Evolutionary conservation across 2,329 filamentous ascomycete genomes (phyloP), one percentile per base, ranked within the genome.

Genomic region (Chrysoporthe deuterocubensis): DNA sequence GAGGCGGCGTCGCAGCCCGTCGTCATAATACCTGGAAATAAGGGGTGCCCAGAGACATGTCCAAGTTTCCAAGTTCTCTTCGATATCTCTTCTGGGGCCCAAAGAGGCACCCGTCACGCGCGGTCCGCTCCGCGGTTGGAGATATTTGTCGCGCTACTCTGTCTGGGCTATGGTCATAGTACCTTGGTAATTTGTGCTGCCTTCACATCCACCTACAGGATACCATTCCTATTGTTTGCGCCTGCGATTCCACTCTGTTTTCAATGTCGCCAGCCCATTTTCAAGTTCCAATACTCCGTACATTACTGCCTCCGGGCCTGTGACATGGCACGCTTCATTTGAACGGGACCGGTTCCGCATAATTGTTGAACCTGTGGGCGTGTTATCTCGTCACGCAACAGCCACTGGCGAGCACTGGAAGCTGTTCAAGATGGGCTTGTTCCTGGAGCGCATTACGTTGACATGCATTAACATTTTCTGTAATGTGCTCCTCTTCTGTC

Each of bases 401-500:
- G 11, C 4, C 11, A 13, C 32, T 14, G 13, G n/a, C 21, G 32
- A 26, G 7, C 1, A 21, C n/a, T 9, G 13, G 18, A 18, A 2
- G 13, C 21, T 9, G 14, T 14, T 32, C 37, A 61, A 57, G 16
- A 69, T 69, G 67, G 52, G 64, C 14, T 64, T 69, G 6, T 69
- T 69, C 26, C 42, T 64, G 2, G 67, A 69, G 42, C 57, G 67
- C 26, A 8, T 62, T 46, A 63, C 42, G 21, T 32, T 69, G 14
- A 64, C 67, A n/a, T 32, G 57, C 26, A 50, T 69, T n/a, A 69
- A 69, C 16, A 46, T 63, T 16, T 67, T 69, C 46, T 40, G 67
- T 69, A 66, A 32, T 11, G 5, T 18, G 26, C 37, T 9, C 11
- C 32, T 4, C 1, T 11, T 32, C 48, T n/a, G 7, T n/a, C n/a